Percentiles rank a stretch among this genome's conserved stretches.
Evolutionary conservation across 441 rosid species (phyloP).

Genomic region (Pelargonium myrrhifolium): DNA sequence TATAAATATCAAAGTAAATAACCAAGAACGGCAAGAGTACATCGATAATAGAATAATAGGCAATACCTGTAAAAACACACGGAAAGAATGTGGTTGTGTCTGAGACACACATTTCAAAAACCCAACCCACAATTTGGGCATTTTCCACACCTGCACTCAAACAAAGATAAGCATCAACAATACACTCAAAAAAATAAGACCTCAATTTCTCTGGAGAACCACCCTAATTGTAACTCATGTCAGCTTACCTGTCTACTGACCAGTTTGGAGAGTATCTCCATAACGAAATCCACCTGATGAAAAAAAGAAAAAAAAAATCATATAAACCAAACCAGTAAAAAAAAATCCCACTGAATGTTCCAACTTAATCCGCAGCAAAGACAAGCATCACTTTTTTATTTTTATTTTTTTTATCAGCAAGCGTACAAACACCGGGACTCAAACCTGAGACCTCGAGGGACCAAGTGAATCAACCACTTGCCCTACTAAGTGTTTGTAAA

Average conservation of each 20-base stretch:
- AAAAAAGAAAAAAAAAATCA: slow-evolving; percentile 12
- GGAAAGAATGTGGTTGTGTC: slow-evolving; percentile 90
- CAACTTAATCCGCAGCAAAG: not conserved
- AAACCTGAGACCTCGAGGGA: no score
- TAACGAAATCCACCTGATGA: slow-evolving; percentile 96
- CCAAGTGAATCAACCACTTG: no score
- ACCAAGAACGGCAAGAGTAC: not conserved
- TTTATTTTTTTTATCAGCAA: no score
- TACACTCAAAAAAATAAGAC: not conserved
- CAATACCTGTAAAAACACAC: slow-evolving; percentile 35
- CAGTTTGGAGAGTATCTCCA: slow-evolving; percentile 93
- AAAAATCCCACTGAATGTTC: not conserved
- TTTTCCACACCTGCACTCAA: slow-evolving; percentile 72
- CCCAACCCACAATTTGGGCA: slow-evolving; percentile 98
- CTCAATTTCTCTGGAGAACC: not conserved
- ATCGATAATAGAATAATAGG: slow-evolving; percentile 2
- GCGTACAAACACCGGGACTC: no score
- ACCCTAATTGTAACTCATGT: slow-evolving; percentile 6
- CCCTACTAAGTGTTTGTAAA: no score
- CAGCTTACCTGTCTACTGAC: slow-evolving; percentile 75
- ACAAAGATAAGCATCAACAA: slow-evolving; percentile 9
- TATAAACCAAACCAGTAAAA: not conserved
- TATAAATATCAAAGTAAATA: slow-evolving; percentile 1
- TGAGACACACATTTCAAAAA: slow-evolving; percentile 93
- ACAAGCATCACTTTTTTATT: no score